These are phyloP conservation scores for Castanospermum australe DNA, from an alignment of 306 rosid species.

Conservation along the genomic window DNA sequence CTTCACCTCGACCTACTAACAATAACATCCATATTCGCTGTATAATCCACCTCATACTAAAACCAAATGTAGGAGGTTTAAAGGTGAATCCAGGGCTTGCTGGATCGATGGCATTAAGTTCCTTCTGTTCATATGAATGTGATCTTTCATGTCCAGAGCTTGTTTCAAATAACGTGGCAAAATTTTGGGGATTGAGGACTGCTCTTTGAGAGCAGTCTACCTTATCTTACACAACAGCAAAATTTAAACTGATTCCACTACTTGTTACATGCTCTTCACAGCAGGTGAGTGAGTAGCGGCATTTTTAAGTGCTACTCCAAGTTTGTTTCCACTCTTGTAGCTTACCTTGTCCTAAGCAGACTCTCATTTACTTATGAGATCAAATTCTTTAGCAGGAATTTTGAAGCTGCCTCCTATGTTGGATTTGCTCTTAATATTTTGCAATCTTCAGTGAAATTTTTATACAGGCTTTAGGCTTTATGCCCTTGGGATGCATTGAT, in stretches of 20 bases:
- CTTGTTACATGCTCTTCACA: background rate
- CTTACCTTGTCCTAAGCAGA: background rate
- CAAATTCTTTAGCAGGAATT: background rate
- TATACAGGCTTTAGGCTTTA: background rate
- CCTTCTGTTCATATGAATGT: slow-evolving; percentile 5
- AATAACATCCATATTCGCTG: background rate
- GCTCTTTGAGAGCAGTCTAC: background rate
- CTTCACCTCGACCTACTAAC: slow-evolving; percentile 5
- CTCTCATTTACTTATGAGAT: background rate
- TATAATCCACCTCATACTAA: background rate
- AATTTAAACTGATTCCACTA: background rate
- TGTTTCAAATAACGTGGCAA: slow-evolving; percentile 8
- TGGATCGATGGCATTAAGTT: background rate
- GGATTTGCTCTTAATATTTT: background rate
- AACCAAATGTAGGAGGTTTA: background rate
- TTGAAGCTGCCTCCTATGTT: background rate
- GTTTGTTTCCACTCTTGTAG: background rate
- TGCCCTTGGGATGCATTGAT: background rate
- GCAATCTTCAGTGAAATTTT: background rate
- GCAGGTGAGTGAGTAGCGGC: background rate
- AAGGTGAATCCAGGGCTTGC: background rate
- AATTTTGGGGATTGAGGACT: background rate
- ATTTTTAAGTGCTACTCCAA: slow-evolving; percentile 3
- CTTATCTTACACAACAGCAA: background rate
- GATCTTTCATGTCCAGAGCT: slow-evolving; percentile 9